These are phyloP conservation scores for Eucalyptus regnans DNA, from an alignment of 345 rosid species.

Conservation along the genomic window DNA sequence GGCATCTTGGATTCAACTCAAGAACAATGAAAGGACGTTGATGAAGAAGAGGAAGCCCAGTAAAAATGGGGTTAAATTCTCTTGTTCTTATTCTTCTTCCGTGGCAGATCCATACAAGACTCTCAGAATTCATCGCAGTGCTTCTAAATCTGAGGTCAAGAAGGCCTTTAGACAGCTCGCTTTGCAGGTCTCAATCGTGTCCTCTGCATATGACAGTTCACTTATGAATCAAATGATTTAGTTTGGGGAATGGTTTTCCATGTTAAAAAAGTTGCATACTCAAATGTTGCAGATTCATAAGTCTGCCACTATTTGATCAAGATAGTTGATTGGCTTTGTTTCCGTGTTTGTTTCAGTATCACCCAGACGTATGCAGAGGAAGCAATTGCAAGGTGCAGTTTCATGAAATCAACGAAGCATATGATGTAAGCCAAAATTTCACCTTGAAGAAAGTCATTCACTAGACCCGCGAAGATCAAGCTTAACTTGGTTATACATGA, in stretches of 20 bases:
- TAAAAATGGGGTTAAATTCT: slow-evolving; percentile 14
- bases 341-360: slow-evolving; percentile 40
- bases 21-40: not conserved
- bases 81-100: slow-evolving; percentile 21
- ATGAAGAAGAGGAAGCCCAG: slow-evolving; percentile 17
- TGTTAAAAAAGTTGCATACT: not conserved
- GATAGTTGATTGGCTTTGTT: not conserved
- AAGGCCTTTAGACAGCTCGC: slow-evolving; percentile 84
- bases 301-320: not conserved
- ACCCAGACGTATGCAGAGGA: slow-evolving; percentile 97
- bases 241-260: not conserved
- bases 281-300: not conserved
- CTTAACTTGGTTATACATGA: not conserved
- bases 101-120: slow-evolving; percentile 61
- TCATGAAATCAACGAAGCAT: slow-evolving; percentile 74
- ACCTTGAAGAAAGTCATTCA: not conserved
- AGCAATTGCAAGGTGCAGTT: slow-evolving; percentile 64
- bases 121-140: slow-evolving; percentile 57
- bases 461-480: not conserved
- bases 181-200: slow-evolving; percentile 30
- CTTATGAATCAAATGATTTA: not conserved
- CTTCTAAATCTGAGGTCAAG: slow-evolving; percentile 81
- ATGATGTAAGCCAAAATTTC: slow-evolving; percentile 25
- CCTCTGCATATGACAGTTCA: not conserved
- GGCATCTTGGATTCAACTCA: not conserved